These are phyloP conservation scores for Lentinula novae-zelandiae DNA, from an alignment of 1,284 basidiomycete genomes.

Conservation along the genomic window DNA sequence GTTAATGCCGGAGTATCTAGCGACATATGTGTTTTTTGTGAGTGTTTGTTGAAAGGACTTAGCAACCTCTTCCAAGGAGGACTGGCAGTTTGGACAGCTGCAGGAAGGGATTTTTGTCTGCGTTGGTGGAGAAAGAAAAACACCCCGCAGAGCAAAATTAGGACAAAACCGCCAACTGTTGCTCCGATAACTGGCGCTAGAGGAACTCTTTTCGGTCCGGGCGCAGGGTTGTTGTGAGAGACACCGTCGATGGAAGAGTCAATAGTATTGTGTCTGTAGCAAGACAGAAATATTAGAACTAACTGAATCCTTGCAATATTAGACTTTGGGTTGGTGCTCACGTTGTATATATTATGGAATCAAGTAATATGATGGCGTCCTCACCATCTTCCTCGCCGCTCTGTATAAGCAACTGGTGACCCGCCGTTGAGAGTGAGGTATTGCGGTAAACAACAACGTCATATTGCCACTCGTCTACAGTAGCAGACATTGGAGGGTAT, in stretches of 20 bases:
- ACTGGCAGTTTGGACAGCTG: background rate
- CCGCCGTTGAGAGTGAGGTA: conserved; percentile 16
- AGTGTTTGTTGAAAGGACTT: background rate
- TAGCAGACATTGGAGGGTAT: conserved; percentile 11
- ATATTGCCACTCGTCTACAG: conserved; percentile 16
- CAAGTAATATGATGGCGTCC: conserved; percentile 27
- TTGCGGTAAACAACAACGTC: conserved; percentile 21
- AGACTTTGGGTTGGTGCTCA: conserved; percentile 12
- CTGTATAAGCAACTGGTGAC: conserved; percentile 30
- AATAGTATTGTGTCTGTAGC: background rate
- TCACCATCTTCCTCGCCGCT: conserved; percentile 24
- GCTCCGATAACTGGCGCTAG: conserved; percentile 24
- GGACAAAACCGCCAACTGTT: conserved; percentile 22
- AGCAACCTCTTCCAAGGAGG: conserved; percentile 8
- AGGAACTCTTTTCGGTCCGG: background rate
- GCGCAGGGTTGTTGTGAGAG: background rate
- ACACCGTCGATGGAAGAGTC: background rate
- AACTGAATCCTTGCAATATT: background rate
- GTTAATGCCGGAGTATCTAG: background rate
- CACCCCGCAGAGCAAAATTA: conserved; percentile 21
- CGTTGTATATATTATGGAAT: conserved; percentile 31
- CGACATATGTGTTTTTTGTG: background rate
- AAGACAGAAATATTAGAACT: background rate
- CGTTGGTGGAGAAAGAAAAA: conserved; percentile 22
- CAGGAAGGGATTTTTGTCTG: background rate